Percentiles rank a stretch among this genome's conserved stretches.
phyloP scores from a whole-genome alignment of 805 yeast species.

The Yamadazyma nakazawae region DNA sequence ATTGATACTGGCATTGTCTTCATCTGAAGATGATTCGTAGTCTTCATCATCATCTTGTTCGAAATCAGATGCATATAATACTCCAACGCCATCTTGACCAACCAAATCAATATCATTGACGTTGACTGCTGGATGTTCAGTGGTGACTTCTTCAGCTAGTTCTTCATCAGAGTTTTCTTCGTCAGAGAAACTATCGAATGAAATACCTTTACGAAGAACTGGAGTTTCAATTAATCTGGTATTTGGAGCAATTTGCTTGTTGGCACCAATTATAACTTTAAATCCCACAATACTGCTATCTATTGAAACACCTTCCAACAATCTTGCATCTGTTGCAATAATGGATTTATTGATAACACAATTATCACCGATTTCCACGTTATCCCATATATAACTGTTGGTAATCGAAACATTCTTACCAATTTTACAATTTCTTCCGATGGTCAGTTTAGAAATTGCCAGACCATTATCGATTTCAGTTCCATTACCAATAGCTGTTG shows the following conservation, averaged over 20 bases:
- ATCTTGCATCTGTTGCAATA: slow-evolving; percentile 60
- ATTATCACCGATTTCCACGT: slow-evolving; percentile 67
- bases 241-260: slow-evolving; percentile 46
- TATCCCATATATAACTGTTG: slow-evolving; percentile 86
- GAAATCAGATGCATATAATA: slow-evolving; percentile 45
- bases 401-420: slow-evolving; percentile 71
- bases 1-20: not conserved
- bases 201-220: slow-evolving; percentile 23
- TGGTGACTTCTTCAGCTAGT: slow-evolving; percentile 13
- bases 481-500: slow-evolving; percentile 79
- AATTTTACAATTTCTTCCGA: slow-evolving; percentile 83
- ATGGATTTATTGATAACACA: slow-evolving; percentile 58
- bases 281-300: slow-evolving; percentile 74
- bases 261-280: slow-evolving; percentile 61
- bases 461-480: slow-evolving; percentile 78
- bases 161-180: slow-evolving; percentile 23
- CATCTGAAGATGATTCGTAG: slow-evolving; percentile 33
- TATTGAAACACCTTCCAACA: slow-evolving; percentile 52
- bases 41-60: slow-evolving; percentile 48
- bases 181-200: slow-evolving; percentile 25
- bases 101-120: slow-evolving; percentile 42
- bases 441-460: slow-evolving; percentile 60
- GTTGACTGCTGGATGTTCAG: not conserved
- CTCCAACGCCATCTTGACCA: slow-evolving; percentile 53
- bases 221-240: slow-evolving; percentile 52